Conservation (phyloP, 345 rosid species). For the Eucalyptus dawsonii region DNA sequence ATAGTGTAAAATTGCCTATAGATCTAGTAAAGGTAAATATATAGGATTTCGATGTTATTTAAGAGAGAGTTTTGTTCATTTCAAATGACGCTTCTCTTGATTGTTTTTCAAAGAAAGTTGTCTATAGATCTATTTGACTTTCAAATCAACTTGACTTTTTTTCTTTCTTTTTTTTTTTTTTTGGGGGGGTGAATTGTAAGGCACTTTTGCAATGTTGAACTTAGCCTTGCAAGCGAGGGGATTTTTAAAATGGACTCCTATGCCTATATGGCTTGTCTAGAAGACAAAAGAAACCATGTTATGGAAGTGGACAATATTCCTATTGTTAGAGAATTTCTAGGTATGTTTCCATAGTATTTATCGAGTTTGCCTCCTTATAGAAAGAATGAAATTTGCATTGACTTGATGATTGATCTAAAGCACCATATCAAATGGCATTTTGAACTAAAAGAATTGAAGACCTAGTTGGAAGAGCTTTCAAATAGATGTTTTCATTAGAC, state of each 20-base stretch:
- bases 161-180: too few relatives aligned
- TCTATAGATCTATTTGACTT: too few relatives aligned
- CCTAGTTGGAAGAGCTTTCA: not conserved
- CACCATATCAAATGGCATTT: not conserved
- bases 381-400: not conserved
- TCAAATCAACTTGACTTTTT: not conserved
- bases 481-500: not conserved
- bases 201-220: not conserved
- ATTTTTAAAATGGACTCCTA: not conserved
- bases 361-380: not conserved
- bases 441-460: not conserved
- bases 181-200: fast-evolving
- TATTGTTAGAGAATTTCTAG: not conserved
- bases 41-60: not conserved
- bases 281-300: not conserved
- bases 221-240: too few relatives aligned
- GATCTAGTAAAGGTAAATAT: not conserved
- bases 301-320: not conserved
- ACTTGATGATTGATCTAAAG: not conserved
- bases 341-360: not conserved
- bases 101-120: not conserved
- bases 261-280: not conserved
- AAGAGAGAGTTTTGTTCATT: not conserved
- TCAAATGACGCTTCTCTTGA: not conserved
- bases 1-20: not conserved